Evolutionary conservation across 805 yeast genomes (phyloP), one percentile per base, ranked within the genome.

Genomic region (Teunomyces barrocoloradensis): DNA sequence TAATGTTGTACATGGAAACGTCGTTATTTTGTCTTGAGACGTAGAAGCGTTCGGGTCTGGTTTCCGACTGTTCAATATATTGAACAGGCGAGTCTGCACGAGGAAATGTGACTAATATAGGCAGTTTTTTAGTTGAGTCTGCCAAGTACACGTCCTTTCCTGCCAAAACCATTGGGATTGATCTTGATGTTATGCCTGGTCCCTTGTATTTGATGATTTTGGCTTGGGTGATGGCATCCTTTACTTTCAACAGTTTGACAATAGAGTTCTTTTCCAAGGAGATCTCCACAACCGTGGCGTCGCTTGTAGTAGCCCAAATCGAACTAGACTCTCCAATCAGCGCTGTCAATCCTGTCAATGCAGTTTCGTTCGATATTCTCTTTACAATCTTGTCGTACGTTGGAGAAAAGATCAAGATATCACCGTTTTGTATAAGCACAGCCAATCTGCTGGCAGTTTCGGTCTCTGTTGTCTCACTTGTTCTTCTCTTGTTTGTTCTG

Each of bases 381-480:
- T 63, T 63, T 15, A 69, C 58, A 13, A 69, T 55, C 20, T 65
- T 73, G 47, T 70, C 73, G 20, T 66, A 64, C 32, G 60, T 54
- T 2, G 83, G 81, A 2, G 80, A 71, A 44, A 72, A 71, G 6
- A 77, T 59, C 43, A 72, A 56, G 25, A 79, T 62, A 43, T 70
- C 76, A 6, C 77, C 76, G 29, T 55, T 56, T 17, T 57, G 58
- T 32, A 69, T 54, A 9, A 63, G 57, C 27, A 71, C 74, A 3
- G 61, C 69, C 38, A 74, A 59, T 43, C 58, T 60, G 25, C 36
- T 42, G 17, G 45, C 25, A 6, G 23, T 18, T 25, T 13, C 15
- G 11, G 42, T 12, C 12, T 13, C 20, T 5, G 11, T n/a, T 0
- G 12, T 20, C n/a, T 37, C 40, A 5, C 32, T 33, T 28, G 46